Evolutionary conservation across 1,284 basidiomycete genomes (phyloP).

Genomic region (Ustilago lituana): DNA sequence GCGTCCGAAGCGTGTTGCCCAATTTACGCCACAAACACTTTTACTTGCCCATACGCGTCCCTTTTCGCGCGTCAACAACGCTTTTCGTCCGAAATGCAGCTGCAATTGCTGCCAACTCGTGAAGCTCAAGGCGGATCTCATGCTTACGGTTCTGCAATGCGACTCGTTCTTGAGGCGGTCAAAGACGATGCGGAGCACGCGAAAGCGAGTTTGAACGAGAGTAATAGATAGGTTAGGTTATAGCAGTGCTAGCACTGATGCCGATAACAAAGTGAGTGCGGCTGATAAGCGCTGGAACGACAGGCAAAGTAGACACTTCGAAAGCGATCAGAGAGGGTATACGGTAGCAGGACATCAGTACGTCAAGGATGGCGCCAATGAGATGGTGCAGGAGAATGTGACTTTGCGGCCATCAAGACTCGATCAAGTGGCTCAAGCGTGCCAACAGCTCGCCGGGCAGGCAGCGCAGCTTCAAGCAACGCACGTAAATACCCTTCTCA

Average conservation of each 20-base stretch:
- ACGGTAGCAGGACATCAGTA: too few relatives aligned
- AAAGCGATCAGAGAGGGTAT: too few relatives aligned
- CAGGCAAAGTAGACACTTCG: slow-evolving; percentile 2
- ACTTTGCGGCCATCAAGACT: slow-evolving; percentile 11
- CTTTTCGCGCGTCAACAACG: not conserved
- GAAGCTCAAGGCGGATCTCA: too few relatives aligned
- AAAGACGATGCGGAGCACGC: too few relatives aligned
- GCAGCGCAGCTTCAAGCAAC: slow-evolving; percentile 60
- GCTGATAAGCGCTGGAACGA: not conserved
- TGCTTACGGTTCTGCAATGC: too few relatives aligned
- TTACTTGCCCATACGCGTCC: not conserved
- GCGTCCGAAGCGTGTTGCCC: slow-evolving; percentile 13
- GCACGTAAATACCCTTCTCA: slow-evolving; percentile 55
- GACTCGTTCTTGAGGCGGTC: not conserved
- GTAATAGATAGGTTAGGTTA: not conserved
- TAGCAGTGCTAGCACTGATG: not conserved
- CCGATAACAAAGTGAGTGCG: not conserved
- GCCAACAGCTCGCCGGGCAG: slow-evolving; percentile 54
- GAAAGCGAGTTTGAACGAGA: too few relatives aligned
- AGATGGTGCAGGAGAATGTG: too few relatives aligned
- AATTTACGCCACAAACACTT: slow-evolving; percentile 35
- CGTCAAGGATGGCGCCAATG: too few relatives aligned
- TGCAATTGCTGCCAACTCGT: too few relatives aligned
- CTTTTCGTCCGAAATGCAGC: not conserved
- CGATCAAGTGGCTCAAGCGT: slow-evolving; percentile 32